phyloP scores from a whole-genome alignment of 176 grass and related monocot species.

The Raddia guianensis region DNA sequence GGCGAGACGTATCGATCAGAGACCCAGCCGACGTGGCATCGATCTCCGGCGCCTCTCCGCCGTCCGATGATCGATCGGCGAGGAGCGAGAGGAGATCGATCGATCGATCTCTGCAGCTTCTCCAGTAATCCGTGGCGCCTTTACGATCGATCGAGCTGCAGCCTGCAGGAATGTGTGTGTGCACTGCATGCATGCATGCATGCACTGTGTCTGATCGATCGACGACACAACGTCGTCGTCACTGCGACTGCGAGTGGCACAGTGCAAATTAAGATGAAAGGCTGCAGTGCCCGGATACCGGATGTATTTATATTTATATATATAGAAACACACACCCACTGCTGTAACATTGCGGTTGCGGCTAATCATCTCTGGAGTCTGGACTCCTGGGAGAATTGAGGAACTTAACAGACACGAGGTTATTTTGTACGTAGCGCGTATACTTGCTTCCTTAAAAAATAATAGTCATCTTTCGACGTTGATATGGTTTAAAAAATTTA shows the following conservation, averaged over 20 bases:
- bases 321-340: no score
- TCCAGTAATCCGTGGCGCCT: neutral
- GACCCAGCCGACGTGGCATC: neutral
- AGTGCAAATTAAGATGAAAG: neutral
- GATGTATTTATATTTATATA: no score
- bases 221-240: neutral
- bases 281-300: neutral
- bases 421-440: neutral
- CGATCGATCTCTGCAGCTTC: neutral
- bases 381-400: neutral
- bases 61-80: neutral
- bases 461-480: no score
- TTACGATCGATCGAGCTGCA: neutral
- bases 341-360: no score
- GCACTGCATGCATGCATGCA: neutral
- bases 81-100: neutral
- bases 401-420: neutral
- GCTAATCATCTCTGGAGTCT: slow-evolving; percentile 11
- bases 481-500: no score
- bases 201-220: neutral
- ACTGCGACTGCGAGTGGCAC: neutral
- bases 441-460: no score
- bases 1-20: slow-evolving; percentile 1
- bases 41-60: neutral
- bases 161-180: neutral